phyloP scores from a whole-genome alignment of 2,329 filamentous ascomycete species.

The Grosmannia clavigera region DNA sequence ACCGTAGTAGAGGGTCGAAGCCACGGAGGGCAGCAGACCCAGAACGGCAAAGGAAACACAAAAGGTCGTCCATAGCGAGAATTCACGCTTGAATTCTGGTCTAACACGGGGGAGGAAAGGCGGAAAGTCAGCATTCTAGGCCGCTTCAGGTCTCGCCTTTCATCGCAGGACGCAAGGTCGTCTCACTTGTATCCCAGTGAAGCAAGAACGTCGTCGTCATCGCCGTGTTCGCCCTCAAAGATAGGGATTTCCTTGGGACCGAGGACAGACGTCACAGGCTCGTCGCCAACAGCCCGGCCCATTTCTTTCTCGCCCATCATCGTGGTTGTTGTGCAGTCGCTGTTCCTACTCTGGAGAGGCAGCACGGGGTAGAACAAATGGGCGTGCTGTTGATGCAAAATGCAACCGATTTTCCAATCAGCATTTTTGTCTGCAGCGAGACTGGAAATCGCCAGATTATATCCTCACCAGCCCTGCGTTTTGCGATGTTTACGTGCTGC shows the following conservation, averaged over 20 bases:
- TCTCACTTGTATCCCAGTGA: constrained; percentile 39
- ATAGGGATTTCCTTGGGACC: constrained; percentile 8
- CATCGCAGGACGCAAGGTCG: not conserved
- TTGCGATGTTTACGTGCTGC: not conserved
- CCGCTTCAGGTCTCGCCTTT: not conserved
- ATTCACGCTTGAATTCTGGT: constrained; percentile 48
- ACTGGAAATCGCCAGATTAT: too few relatives aligned
- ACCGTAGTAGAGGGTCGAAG: constrained; percentile 59
- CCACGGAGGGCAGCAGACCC: constrained; percentile 58
- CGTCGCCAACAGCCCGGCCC: constrained; percentile 4
- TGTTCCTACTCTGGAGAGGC: not conserved
- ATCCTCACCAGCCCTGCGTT: too few relatives aligned
- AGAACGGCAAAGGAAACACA: constrained; percentile 63
- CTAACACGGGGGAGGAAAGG: constrained; percentile 8
- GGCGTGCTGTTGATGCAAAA: too few relatives aligned
- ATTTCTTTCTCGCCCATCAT: not conserved
- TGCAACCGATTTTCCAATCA: too few relatives aligned
- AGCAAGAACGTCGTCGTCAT: constrained; percentile 48
- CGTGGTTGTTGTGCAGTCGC: not conserved
- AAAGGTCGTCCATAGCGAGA: constrained; percentile 62
- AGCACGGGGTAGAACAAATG: too few relatives aligned
- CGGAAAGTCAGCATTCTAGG: not conserved
- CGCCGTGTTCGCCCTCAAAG: constrained; percentile 5
- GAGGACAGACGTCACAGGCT: constrained; percentile 11
- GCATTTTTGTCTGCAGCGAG: too few relatives aligned